phyloP scores from a whole-genome alignment of 768 basidiomycete species.

The Lyophyllum decastes region DNA sequence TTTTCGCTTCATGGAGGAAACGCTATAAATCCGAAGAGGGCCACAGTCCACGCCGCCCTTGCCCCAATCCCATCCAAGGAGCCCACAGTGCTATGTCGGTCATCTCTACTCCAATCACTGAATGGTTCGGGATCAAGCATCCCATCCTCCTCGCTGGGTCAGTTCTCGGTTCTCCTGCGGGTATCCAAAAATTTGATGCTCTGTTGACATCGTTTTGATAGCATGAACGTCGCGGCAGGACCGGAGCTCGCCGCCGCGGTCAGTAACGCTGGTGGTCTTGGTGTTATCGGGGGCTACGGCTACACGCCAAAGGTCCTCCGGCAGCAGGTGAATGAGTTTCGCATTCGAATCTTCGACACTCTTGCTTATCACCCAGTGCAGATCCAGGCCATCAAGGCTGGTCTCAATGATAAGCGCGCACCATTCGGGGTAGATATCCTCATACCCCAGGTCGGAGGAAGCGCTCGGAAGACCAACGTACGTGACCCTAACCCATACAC shows the following conservation, averaged over 20 bases:
- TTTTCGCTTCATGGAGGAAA: no score
- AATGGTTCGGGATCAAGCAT: conserved; percentile 87
- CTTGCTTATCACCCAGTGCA: no score
- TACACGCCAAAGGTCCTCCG: conserved; percentile 83
- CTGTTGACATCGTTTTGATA: conserved; percentile 25
- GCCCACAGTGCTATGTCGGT: conserved; percentile 45
- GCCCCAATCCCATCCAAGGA: neutral
- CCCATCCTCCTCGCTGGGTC: conserved; percentile 83
- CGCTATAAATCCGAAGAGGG: no score
- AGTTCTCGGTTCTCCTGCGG: no score
- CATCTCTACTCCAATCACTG: conserved; percentile 83
- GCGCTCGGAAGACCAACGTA: no score
- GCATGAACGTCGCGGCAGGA: conserved; percentile 48
- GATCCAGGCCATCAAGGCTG: no score
- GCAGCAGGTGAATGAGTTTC: conserved; percentile 23
- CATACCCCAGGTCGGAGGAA: no score
- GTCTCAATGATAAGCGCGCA: no score
- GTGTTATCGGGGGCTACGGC: conserved; percentile 89
- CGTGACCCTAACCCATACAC: no score
- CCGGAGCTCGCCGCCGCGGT: conserved; percentile 92
- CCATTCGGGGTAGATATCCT: no score
- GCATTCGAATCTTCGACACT: no score
- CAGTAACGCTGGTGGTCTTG: conserved; percentile 90
- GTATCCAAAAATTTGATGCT: no score
- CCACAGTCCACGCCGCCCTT: neutral